Evolutionary conservation across 768 basidiomycete genomes (phyloP).

Genomic region (Leccinum arenicola): DNA sequence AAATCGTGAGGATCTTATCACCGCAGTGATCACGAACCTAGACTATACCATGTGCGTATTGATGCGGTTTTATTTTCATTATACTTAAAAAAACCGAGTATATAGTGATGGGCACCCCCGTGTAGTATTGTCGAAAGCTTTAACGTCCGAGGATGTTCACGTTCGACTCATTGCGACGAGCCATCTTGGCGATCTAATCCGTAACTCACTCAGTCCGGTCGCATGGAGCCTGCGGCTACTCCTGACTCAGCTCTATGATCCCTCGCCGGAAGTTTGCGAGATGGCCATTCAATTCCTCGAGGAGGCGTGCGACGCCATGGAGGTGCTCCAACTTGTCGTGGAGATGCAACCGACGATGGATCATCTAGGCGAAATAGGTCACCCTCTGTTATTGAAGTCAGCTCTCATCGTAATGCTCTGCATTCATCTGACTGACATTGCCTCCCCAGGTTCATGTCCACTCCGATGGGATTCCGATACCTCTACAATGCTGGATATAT

Average conservation of each 20-base stretch:
- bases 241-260: constrained; percentile 94
- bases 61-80: background rate
- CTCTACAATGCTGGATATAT: constrained; percentile 91
- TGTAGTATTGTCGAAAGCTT: constrained; percentile 88
- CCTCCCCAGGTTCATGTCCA: constrained; percentile 81
- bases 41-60: constrained; percentile 81
- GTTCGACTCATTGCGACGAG: constrained; percentile 86
- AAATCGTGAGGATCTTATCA: constrained; percentile 89
- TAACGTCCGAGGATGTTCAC: constrained; percentile 92
- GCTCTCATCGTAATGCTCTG: constrained; percentile 19
- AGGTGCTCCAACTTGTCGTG: constrained; percentile 85
- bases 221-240: constrained; percentile 90
- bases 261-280: constrained; percentile 85
- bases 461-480: constrained; percentile 88
- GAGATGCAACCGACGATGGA: constrained; percentile 94
- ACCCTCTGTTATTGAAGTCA: constrained; percentile 83
- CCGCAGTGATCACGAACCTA: constrained; percentile 84
- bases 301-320: constrained; percentile 82
- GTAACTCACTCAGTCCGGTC: constrained; percentile 56
- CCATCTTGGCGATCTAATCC: constrained; percentile 81
- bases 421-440: background rate
- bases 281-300: constrained; percentile 87
- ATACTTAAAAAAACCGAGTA: constrained; percentile 3
- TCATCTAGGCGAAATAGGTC: constrained; percentile 90
- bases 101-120: constrained; percentile 90